These are phyloP conservation scores for Zasmidium cellare DNA, from an alignment of 2,329 filamentous ascomycete species.

Conservation along the genomic window DNA sequence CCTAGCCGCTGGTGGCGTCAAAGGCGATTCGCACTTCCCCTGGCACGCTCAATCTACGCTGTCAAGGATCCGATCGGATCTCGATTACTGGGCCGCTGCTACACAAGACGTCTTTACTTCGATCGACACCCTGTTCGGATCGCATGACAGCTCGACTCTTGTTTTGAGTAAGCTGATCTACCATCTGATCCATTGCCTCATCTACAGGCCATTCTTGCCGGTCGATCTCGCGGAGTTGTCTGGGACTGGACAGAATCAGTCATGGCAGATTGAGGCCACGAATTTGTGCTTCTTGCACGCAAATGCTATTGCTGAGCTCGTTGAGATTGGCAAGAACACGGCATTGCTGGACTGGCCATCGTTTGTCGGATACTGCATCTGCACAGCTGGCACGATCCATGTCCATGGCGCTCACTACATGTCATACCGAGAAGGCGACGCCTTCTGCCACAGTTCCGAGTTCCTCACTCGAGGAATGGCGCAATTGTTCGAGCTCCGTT, in stretches of 20 bases:
- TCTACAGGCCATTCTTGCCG: conserved; percentile 83
- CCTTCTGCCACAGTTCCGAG: conserved; percentile 65
- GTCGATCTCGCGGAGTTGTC: conserved; percentile 80
- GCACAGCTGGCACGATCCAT: conserved; percentile 83
- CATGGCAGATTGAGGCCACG: conserved; percentile 89
- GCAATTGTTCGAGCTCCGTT: conserved; percentile 72
- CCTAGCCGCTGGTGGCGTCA: conserved; percentile 79
- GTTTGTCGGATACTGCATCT: conserved; percentile 84
- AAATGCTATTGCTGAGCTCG: conserved; percentile 81
- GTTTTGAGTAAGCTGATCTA: conserved; percentile 85
- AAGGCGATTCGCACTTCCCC: conserved; percentile 85
- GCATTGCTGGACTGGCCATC: conserved; percentile 79
- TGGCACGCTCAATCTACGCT: conserved; percentile 86
- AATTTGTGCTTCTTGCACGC: conserved; percentile 85
- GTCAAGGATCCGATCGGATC: conserved; percentile 80
- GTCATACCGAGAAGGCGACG: conserved; percentile 58
- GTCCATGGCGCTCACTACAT: conserved; percentile 83
- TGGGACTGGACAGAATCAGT: conserved; percentile 79
- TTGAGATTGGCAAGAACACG: conserved; percentile 74
- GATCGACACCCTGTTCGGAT: conserved; percentile 72
- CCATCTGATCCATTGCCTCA: conserved; percentile 80
- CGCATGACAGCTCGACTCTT: conserved; percentile 73
- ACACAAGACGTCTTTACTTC: conserved; percentile 78
- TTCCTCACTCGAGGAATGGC: conserved; percentile 78
- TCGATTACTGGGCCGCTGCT: conserved; percentile 82